Conservation (phyloP, 306 rosid genomes). For the Carpinus viminea region DNA sequence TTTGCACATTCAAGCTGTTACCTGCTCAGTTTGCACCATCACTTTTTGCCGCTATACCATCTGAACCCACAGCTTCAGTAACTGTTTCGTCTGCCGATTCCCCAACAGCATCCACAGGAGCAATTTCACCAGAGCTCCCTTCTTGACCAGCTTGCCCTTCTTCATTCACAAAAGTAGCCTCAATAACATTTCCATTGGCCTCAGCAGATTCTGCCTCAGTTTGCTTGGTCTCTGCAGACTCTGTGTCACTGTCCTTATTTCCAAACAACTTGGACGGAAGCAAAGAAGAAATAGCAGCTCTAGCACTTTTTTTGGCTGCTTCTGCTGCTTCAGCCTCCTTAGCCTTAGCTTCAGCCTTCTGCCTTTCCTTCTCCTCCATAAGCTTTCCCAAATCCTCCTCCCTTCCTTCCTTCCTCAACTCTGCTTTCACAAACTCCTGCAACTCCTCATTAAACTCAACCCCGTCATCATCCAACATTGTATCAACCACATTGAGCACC, state of each 20-base stretch:
- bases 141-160: constrained; percentile 25
- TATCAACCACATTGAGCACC: constrained; percentile 73
- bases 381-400: constrained; percentile 78
- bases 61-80: constrained; percentile 25
- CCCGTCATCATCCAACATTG: constrained; percentile 76
- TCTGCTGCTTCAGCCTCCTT: constrained; percentile 92
- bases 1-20: constrained; percentile 35
- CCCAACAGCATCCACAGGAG: constrained; percentile 30
- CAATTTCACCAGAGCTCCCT: constrained; percentile 21
- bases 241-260: constrained; percentile 49
- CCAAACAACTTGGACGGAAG: constrained; percentile 83
- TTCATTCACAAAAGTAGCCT: constrained; percentile 33
- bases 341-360: constrained; percentile 94
- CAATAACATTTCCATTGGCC: constrained; percentile 27
- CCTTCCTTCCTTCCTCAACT: constrained; percentile 81
- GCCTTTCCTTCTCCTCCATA: constrained; percentile 92
- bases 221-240: constrained; percentile 26
- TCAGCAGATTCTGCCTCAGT: constrained; percentile 29
- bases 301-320: constrained; percentile 82
- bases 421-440: constrained; percentile 78
- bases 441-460: constrained; percentile 71
- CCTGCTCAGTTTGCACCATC: constrained; percentile 39
- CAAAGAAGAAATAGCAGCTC: constrained; percentile 75
- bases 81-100: constrained; percentile 22
- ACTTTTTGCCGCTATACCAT: constrained; percentile 32